phyloP scores from a whole-genome alignment of 1,139 yeast species.

The Yamadazyma conglobata region DNA sequence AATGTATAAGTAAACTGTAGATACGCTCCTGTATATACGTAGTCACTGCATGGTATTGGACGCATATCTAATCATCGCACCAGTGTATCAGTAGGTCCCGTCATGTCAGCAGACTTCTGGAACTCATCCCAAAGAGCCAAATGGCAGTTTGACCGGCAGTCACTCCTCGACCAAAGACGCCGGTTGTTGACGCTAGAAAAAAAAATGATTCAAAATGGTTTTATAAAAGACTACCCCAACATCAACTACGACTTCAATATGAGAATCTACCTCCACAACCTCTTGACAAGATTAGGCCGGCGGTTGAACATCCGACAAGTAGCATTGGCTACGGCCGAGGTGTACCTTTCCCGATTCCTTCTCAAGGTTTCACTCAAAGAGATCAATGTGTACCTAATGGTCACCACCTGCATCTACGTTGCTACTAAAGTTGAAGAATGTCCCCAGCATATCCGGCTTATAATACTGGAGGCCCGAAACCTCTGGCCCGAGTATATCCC shows the following conservation, averaged over 20 bases:
- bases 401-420: conserved; percentile 81
- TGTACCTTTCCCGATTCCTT: conserved; percentile 72
- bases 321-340: conserved; percentile 85
- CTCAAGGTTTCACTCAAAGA: conserved; percentile 74
- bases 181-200: conserved; percentile 38
- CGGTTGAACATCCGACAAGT: conserved; percentile 75
- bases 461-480: conserved; percentile 80
- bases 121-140: conserved; percentile 40
- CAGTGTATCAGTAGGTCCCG: conserved; percentile 1
- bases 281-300: conserved; percentile 73
- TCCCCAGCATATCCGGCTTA: conserved; percentile 86
- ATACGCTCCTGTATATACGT: too few relatives aligned
- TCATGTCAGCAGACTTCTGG: conserved; percentile 51
- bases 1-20: neutral
- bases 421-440: conserved; percentile 95
- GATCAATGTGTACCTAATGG: conserved; percentile 73
- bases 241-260: conserved; percentile 57
- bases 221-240: conserved; percentile 41
- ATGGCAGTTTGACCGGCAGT: conserved; percentile 42
- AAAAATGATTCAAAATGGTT: conserved; percentile 46
- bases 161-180: conserved; percentile 39
- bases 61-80: too few relatives aligned
- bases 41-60: too few relatives aligned
- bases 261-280: conserved; percentile 65
- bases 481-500: conserved; percentile 96